Percentiles rank a stretch among this genome's conserved stretches.
phyloP scores from a whole-genome alignment of 1,139 yeast species.

The Lodderomyces margitis region DNA sequence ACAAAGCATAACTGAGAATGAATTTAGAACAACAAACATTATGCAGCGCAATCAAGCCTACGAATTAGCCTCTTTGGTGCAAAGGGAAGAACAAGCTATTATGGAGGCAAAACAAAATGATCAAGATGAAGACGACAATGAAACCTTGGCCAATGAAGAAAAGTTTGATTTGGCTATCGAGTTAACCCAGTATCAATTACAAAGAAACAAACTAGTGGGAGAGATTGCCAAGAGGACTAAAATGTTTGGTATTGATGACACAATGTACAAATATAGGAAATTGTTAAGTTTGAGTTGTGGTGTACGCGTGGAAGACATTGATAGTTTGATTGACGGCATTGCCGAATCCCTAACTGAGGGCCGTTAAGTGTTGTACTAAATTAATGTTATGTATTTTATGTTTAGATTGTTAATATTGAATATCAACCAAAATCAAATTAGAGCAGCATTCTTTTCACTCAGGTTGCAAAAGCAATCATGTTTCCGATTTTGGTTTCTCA shows the following conservation, averaged over 20 bases:
- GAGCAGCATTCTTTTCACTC: too few relatives aligned
- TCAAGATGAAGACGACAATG: slow-evolving; percentile 12
- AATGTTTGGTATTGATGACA: slow-evolving; percentile 42
- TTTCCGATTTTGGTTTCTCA: slow-evolving; percentile 12
- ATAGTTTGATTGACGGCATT: slow-evolving; percentile 41
- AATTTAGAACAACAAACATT: slow-evolving; percentile 27
- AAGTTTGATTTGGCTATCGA: slow-evolving; percentile 33
- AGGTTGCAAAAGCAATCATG: too few relatives aligned
- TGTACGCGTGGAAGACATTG: slow-evolving; percentile 42
- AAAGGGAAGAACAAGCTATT: slow-evolving; percentile 22
- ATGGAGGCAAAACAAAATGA: neutral
- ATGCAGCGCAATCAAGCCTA: slow-evolving; percentile 33
- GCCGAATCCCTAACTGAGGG: slow-evolving; percentile 43
- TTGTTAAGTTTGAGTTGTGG: slow-evolving; percentile 47
- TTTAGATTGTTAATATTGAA: slow-evolving; percentile 1
- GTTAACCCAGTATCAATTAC: slow-evolving; percentile 53
- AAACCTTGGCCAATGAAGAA: slow-evolving; percentile 21
- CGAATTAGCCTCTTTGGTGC: slow-evolving; percentile 29
- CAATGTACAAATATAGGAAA: slow-evolving; percentile 42
- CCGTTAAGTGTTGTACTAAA: neutral
- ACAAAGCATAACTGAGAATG: slow-evolving; percentile 33
- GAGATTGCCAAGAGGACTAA: slow-evolving; percentile 37
- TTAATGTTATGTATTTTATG: neutral
- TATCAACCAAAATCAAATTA: too few relatives aligned
- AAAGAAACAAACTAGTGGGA: slow-evolving; percentile 44